Base-by-base conservation (phyloP, 495 filamentous ascomycete species). In the Hypoxylon lenormandii region DNA sequence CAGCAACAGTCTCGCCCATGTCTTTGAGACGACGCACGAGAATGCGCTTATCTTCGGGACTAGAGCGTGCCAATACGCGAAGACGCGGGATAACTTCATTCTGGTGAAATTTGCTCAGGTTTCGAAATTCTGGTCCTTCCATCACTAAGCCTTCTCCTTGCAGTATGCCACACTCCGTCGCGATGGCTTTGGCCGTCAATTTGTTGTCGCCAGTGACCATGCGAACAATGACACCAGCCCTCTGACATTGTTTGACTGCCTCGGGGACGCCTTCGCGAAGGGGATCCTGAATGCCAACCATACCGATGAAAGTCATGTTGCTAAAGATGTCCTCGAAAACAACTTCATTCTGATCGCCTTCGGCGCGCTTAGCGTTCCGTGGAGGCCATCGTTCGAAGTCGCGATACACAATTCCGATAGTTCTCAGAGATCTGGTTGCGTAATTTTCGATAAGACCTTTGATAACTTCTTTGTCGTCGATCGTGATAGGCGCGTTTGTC, bases 161-260 rank as follows among this genome's bases (percentile, higher is more conserved):
- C 68, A 90, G 88, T 63, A 96, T 96, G 16, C 92, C 92, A 76
- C 92, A 96, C 46, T 94, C 91, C 7, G 79, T 82, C 8, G 92
- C 92, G 69, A 96, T 96, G 10, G 92, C 92, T 57, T 87, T 86
- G 23, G 92, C 92, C 12, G 92, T 96, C 33, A 89, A 80, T 60
- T 91, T 81, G 72, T 96, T 96, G 78, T 96, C 92, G 26, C 92
- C 90, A 7, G 92, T 96, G 49, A 96, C 92, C 92, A 96, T 96
- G 69, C 93, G 91, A 54, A 95, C 90, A 54, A 91, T 80, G 8
- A 96, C 92, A 61, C 92, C 92, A 10, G 92, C 92, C 30, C 82
- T 82, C 66, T 92, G 88, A 71, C 91, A 94, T 66, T 85, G 83
- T 55, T 80, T 79, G 40, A 96, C 93, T 28, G 92, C 92, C 37